Base-by-base conservation (phyloP, 2,329 filamentous ascomycete species). In the Exophiala oligosperma region DNA sequence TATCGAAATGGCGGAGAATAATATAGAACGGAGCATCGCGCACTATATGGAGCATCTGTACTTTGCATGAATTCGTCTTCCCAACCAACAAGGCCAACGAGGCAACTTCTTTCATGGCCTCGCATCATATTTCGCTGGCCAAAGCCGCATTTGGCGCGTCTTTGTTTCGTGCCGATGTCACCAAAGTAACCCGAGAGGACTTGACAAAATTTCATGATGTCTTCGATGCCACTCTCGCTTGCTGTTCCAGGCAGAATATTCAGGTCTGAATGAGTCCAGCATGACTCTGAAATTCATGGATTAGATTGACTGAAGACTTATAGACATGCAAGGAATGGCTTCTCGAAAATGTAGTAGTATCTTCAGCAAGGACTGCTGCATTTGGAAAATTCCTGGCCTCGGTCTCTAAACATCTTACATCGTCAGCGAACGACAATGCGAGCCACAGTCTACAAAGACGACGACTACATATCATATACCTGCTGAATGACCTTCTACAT, bases 301-400 rank as follows among this genome's bases (percentile, higher is more conserved):
- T 21, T 49, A 35, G 51, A 56, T 61, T 67, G 57, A 66, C 65
- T 67, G 63, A 66, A 59, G 50, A 61, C 60, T 51, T 52, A 62
- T 84, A 96, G 92, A 89, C 85, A 80, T 92, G 90, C 83, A 96
- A 92, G 83, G 81, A 84, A 76, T 96, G 91, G 91, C 87, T 93
- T 69, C 76, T 92, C 70, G 81, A 82, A 67, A 84, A 91, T 77
- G 79, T 93, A 70, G 80, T 84, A 67, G 81, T 82, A 57, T 94
- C 91, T 59, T 73, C 82, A 56, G 78, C 81, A 65, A 86, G 91
- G 67, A 81, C 85, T 64, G 76, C 79, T 58, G 83, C 87, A 43
- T 77, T 95, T 65, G 89, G 84, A 66, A 92, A 91, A 74, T 96
- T 91, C 74, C 77, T 95, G 62, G 81, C 82, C 61, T 84, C 87